Percentiles rank a stretch among this genome's conserved stretches.
Evolutionary conservation across 2,329 filamentous ascomycete genomes (phyloP).

Genomic region (Aphanocladium album): DNA sequence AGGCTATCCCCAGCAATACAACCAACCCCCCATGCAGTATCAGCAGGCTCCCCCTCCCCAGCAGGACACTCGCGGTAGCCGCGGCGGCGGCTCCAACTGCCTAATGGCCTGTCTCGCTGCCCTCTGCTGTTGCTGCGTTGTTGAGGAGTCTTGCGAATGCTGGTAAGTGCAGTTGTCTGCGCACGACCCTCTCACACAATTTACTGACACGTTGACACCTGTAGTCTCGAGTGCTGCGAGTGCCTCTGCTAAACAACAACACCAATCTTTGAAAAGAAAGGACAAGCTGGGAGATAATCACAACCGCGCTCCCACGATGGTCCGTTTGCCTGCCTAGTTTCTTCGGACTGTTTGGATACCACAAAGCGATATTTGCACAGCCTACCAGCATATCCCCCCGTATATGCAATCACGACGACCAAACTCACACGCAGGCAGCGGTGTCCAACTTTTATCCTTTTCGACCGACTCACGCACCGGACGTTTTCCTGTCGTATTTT

Average conservation of each 20-base stretch:
- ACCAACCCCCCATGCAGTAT: conserved; percentile 43
- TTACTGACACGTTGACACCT: too few relatives aligned
- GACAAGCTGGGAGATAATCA: not conserved
- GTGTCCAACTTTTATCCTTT: not conserved
- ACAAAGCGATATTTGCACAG: not conserved
- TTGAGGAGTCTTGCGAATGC: conserved; percentile 46
- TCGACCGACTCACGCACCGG: not conserved
- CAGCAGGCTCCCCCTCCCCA: conserved; percentile 33
- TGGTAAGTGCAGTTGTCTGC: too few relatives aligned
- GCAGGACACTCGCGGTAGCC: conserved; percentile 23
- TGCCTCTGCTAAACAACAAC: conserved; percentile 29
- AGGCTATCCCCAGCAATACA: too few relatives aligned
- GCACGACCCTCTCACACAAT: too few relatives aligned
- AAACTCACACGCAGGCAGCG: not conserved
- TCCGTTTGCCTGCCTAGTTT: not conserved
- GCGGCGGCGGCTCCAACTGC: conserved; percentile 37
- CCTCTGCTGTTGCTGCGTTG: conserved; percentile 47
- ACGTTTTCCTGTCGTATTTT: not conserved
- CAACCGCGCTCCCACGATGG: not conserved
- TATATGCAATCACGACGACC: not conserved
- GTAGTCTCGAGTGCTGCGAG: conserved; percentile 38
- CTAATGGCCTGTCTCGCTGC: conserved; percentile 43
- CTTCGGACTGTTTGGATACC: not conserved
- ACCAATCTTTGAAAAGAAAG: not conserved
- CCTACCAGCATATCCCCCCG: not conserved